Conservation (phyloP, 176 grass and related monocot genomes). For the Aechmea fasciata region DNA sequence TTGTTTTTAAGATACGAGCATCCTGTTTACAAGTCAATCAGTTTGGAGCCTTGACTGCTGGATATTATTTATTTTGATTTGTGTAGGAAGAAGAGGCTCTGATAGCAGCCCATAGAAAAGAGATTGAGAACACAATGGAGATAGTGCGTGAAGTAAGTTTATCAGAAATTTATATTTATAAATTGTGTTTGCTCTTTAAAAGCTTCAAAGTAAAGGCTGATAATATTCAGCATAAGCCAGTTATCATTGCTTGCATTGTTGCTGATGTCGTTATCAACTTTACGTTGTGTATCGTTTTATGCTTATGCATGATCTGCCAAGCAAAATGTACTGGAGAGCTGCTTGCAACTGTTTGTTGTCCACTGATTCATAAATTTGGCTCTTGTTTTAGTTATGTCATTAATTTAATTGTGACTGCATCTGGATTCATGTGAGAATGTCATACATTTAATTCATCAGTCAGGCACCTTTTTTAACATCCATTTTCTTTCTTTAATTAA, state of each 20-base stretch:
- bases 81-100: conserved; percentile 91
- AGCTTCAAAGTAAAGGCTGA: conserved; percentile 1
- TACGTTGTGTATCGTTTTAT: background rate
- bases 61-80: conserved; percentile 27
- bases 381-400: too few relatives aligned
- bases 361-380: too few relatives aligned
- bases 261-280: background rate
- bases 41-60: conserved; percentile 2
- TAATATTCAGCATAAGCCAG: background rate
- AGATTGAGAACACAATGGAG: conserved; percentile 99
- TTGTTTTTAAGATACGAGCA: too few relatives aligned
- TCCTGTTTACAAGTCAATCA: background rate
- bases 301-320: too few relatives aligned
- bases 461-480: too few relatives aligned
- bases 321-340: too few relatives aligned
- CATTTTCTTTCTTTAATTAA: too few relatives aligned
- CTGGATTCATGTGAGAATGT: too few relatives aligned
- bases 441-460: too few relatives aligned
- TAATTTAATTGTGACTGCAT: too few relatives aligned
- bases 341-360: too few relatives aligned
- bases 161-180: background rate
- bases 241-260: background rate
- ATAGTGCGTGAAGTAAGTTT: conserved; percentile 87
- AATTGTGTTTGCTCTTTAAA: conserved; percentile 4
- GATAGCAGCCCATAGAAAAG: conserved; percentile 95